phyloP scores from a whole-genome alignment of 2,329 filamentous ascomycete genomes.

The Anisogramma anomala region DNA sequence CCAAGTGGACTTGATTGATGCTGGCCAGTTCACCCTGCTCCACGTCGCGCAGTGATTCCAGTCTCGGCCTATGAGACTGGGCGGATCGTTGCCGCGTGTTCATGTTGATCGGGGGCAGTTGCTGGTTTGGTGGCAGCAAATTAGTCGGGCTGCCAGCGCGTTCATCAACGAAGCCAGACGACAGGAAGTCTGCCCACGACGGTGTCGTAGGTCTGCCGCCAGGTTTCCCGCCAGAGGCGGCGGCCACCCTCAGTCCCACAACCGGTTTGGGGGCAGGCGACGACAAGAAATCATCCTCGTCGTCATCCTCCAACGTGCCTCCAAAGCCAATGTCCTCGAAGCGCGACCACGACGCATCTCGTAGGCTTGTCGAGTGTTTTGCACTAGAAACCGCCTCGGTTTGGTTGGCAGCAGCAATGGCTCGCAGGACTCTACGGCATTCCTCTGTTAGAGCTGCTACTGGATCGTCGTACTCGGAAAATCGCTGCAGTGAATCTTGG shows the following conservation, averaged over 20 bases:
- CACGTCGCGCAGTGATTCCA: conserved; percentile 56
- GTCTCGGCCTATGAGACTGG: conserved; percentile 65
- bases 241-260: conserved; percentile 48
- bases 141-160: conserved; percentile 51
- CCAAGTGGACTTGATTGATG: conserved; percentile 73
- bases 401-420: conserved; percentile 81
- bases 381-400: conserved; percentile 57
- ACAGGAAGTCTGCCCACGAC: conserved; percentile 96
- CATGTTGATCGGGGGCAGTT: conserved; percentile 71
- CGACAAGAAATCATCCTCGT: conserved; percentile 46
- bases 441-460: conserved; percentile 83
- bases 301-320: conserved; percentile 58
- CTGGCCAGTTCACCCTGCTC: conserved; percentile 92
- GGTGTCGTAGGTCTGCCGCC: conserved; percentile 76
- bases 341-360: conserved; percentile 88
- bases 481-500: conserved; percentile 76
- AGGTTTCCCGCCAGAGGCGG: conserved; percentile 56
- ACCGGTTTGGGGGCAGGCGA: conserved; percentile 22
- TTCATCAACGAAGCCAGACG: conserved; percentile 78
- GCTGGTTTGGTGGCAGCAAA: conserved; percentile 80
- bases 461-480: conserved; percentile 82
- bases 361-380: conserved; percentile 59
- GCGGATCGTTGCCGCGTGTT: conserved; percentile 68
- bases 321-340: conserved; percentile 94
- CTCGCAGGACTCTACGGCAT: conserved; percentile 78